Evolutionary conservation across 1,139 yeast species (phyloP), one percentile per base, ranked within the genome.

Genomic region (Saccharomyces hybrid): DNA sequence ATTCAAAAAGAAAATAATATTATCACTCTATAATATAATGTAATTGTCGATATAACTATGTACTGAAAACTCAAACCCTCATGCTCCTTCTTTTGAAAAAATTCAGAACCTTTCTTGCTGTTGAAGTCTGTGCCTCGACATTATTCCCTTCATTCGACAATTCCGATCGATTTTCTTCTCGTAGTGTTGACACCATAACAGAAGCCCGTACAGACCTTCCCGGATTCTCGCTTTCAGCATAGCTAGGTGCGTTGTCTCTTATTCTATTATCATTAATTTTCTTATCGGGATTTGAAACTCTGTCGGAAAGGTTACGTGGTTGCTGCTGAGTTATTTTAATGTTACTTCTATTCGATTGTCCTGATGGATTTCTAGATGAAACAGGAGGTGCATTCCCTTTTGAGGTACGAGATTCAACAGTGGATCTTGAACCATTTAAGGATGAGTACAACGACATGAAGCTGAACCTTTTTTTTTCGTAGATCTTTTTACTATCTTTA

Each of bases 81-180:
- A 73, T 80, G 68, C 91, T 85, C 72, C 89, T 81, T 70, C 93
- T 79, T 68, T 85, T 85, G 73, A 86, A 85, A 67, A 86, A 86
- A 68, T 86, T 91, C 81, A 86, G 82, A 27, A 86, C 91, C 63
- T 83, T 84, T 64, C 83, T 81, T 13, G 91, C 88, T 2, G 91
- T 85, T 53, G 90, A 83, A 44, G 27, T 44, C 49, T n/a, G 29
- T 47, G 13, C 47, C 44, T 20, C 7, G 51, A 26, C 8, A 51
- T 28, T 16, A 51, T 44, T 6, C 26, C 48, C 14, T 46, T 32
- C 49, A 53, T 52, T 9, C 51, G 48, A 5, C 51, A 52, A 16
- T 38, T 13, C 16, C 14, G 44, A 51, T 29, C 32, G 26, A n/a
- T 49, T 48, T 27, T 29, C 46, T 26, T 52, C 55, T 28, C 51